Conservation (phyloP, 1,284 basidiomycete species). For the Mycosarcoma maydis region DNA sequence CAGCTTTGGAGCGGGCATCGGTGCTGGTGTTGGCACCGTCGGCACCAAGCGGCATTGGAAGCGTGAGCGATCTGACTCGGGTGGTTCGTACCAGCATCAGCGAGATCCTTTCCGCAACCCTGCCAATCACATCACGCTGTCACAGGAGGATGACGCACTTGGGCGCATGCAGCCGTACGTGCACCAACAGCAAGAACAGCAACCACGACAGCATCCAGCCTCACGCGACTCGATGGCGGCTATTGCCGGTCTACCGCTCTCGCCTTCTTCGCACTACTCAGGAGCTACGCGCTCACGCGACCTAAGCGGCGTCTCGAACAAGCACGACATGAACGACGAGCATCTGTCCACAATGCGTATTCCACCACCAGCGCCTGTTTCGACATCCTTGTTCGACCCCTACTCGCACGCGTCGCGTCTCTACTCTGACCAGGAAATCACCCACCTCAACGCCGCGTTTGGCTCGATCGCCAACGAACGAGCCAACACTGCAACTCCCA, state of each 20-base stretch:
- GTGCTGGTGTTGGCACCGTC: conserved; percentile 7
- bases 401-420: conserved; percentile 35
- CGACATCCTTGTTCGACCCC: conserved; percentile 29
- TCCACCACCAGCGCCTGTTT: conserved; percentile 24
- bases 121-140: background rate
- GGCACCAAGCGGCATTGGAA: conserved; percentile 19
- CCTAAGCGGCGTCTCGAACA: conserved; percentile 1
- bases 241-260: conserved; percentile 25
- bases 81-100: conserved; percentile 8
- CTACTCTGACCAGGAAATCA: conserved; percentile 13
- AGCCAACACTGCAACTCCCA: conserved; percentile 12
- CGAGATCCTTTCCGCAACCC: conserved; percentile 35
- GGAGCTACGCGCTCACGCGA: conserved; percentile 8
- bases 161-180: conserved; percentile 1
- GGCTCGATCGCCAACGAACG: background rate
- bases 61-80: conserved; percentile 18
- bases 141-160: background rate
- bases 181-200: conserved; percentile 4
- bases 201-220: conserved; percentile 16
- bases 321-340: background rate
- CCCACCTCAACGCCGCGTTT: conserved; percentile 11
- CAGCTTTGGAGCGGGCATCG: background rate
- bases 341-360: conserved; percentile 27
- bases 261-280: conserved; percentile 18
- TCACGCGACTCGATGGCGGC: conserved; percentile 31